phyloP scores from a whole-genome alignment of 345 rosid genomes.

The Ceriops decandra region DNA sequence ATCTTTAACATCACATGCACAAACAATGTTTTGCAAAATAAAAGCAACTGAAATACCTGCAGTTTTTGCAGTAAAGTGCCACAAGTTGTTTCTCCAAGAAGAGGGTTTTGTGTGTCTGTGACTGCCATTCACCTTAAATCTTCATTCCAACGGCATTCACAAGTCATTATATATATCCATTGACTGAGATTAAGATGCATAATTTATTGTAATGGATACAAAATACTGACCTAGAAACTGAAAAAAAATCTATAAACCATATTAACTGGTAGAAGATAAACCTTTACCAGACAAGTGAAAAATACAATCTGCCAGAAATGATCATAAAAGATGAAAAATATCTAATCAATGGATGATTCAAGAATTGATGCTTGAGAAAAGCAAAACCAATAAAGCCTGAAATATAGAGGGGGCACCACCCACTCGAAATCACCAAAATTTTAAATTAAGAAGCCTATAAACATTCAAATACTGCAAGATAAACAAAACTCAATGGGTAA shows the following conservation, averaged over 20 bases:
- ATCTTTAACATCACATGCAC: constrained; percentile 1
- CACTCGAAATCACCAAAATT: neutral
- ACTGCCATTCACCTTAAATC: constrained; percentile 54
- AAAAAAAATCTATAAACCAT: constrained; percentile 7
- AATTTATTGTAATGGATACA: neutral
- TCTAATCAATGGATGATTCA: constrained; percentile 3
- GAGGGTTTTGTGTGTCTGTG: constrained; percentile 64
- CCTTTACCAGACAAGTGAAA: constrained; percentile 17
- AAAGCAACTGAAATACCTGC: constrained; percentile 48
- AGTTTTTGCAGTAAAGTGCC: constrained; percentile 76
- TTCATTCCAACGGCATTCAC: constrained; percentile 23
- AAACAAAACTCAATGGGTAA: too few species aligned
- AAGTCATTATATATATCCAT: neutral
- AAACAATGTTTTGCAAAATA: neutral
- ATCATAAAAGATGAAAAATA: neutral
- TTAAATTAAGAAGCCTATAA: neutral
- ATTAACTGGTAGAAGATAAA: constrained; percentile 13
- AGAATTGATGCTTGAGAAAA: neutral
- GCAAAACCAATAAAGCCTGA: neutral
- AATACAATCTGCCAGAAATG: constrained; percentile 21
- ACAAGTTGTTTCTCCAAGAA: constrained; percentile 78
- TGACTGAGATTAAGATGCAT: neutral
- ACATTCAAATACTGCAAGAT: neutral
- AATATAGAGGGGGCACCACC: neutral
- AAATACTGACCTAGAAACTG: neutral